Conservation (phyloP, 2,329 filamentous ascomycete genomes). For the Gaeumannomyces sp. region DNA sequence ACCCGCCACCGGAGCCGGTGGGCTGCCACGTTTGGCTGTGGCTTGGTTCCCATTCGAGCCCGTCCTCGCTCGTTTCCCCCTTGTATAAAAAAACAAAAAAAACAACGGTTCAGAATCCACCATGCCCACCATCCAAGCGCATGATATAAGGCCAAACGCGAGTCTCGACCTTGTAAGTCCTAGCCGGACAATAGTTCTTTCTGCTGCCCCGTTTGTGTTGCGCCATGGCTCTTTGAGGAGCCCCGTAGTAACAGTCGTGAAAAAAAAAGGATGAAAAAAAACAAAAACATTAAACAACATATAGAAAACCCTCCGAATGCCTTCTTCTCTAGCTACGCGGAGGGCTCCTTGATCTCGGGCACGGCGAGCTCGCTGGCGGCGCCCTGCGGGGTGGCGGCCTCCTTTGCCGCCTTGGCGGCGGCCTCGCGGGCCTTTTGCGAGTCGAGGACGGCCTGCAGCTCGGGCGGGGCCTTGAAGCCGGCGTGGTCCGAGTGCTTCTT, state of each 20-base stretch:
- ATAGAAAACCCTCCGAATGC: background rate
- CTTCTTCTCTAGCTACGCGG: background rate
- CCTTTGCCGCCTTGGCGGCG: slow-evolving; percentile 21
- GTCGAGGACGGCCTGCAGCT: slow-evolving; percentile 51
- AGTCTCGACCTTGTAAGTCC: no score
- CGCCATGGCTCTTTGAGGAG: background rate
- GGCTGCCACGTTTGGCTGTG: no score
- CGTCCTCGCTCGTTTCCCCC: background rate
- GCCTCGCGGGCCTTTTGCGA: slow-evolving; percentile 45
- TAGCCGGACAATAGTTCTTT: background rate
- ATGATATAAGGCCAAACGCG: no score
- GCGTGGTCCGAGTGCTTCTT: slow-evolving; percentile 86
- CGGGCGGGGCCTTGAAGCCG: slow-evolving; percentile 64
- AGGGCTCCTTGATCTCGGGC: slow-evolving; percentile 11
- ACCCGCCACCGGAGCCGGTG: background rate
- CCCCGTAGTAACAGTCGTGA: background rate
- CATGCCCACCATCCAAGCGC: no score
- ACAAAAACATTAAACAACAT: slow-evolving; percentile 1
- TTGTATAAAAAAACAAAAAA: no score
- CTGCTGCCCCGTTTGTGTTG: background rate
- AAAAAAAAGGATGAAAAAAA: background rate
- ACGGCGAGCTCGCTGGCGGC: slow-evolving; percentile 10
- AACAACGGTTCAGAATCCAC: background rate
- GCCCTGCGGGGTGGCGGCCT: slow-evolving; percentile 19
- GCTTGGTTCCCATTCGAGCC: no score